These are phyloP conservation scores for Pseudognaphalium luteoalbum DNA, from an alignment of 129 eudicot species.

Conservation along the genomic window DNA sequence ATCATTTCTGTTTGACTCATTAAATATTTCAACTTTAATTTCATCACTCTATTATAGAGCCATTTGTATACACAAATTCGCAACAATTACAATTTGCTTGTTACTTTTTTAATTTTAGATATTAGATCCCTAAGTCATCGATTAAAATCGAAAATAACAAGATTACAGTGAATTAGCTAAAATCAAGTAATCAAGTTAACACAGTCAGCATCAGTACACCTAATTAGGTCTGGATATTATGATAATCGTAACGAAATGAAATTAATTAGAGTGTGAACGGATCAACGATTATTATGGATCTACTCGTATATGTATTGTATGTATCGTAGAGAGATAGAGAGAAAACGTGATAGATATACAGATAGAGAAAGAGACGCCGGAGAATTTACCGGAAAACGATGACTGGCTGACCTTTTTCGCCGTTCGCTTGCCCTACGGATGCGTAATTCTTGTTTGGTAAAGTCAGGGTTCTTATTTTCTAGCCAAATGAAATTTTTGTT, in stretches of 20 bases:
- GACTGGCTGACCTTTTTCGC: constrained; percentile 35
- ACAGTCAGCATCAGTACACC: neutral
- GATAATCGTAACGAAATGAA: neutral
- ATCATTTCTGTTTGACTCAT: neutral
- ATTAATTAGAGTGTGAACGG: constrained; percentile 5
- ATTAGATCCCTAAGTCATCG: neutral
- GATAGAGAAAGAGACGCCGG: constrained; percentile 16
- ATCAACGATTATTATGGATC: constrained; percentile 22
- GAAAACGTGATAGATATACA: neutral
- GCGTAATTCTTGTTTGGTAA: constrained; percentile 22
- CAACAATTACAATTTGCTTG: too few relatives aligned
- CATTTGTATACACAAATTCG: neutral
- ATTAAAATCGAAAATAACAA: neutral
- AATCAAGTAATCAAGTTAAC: neutral
- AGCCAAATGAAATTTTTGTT: neutral
- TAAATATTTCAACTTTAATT: too few relatives aligned
- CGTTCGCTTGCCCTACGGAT: constrained; percentile 36
- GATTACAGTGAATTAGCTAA: neutral
- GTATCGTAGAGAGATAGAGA: neutral
- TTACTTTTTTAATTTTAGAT: neutral
- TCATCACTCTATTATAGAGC: neutral
- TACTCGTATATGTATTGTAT: neutral
- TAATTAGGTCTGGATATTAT: neutral
- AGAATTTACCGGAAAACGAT: constrained; percentile 35
- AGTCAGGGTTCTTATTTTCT: constrained; percentile 10